Evolutionary conservation across 2,329 filamentous ascomycete genomes (phyloP), one percentile per base, ranked within the genome.

Genomic region (Fusarium anthophilum): DNA sequence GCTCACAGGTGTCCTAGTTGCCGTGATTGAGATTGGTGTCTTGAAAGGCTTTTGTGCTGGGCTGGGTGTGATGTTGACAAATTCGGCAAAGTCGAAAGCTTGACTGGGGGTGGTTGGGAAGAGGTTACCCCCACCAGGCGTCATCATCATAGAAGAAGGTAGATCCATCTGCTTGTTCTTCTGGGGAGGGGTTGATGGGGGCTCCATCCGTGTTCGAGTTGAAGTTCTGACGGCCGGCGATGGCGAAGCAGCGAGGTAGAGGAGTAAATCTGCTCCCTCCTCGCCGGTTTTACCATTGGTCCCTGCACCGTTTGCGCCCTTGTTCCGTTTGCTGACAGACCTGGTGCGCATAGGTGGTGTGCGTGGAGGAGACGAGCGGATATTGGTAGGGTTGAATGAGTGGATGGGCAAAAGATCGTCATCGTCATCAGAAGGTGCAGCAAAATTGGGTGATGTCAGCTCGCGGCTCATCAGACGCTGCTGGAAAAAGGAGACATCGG

Each of bases 11-110:
- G 89, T 91, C 78, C 86, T 87, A 60, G 84, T 81, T 15, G 82
- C 78, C 24, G 84, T 80, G 37, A 87, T 86, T 35, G 90, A 87
- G 17, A 90, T 82, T 17, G 94, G 95, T 1, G 95, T 97, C 81
- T 93, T 94, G 93, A 95, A 98, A 15, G 91, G 89, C 76, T 91
- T 94, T 84, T 98, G 96, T 32, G 94, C 96, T 26, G 96, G 96
- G 79, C 94, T 98, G 1, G 96, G 96, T 12, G 96, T 98, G 81
- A 98, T 96, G 83, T 98, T 98, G 80, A 98, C 92, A 83, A 98
- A 99, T 81, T 99, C 96, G 59, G 95, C 91, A 84, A 98, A 97
- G 84, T 98, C 97, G 83, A 98, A 97, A 54, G 83, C 85, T 79
- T 95, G 93, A 22, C 92, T 92, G 0, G 96, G 96, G 2, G 96